Evolutionary conservation across 75 land plant genomes (phyloP), one percentile per base, ranked within the genome.

Genomic region (Adiantum capillusveneris): DNA sequence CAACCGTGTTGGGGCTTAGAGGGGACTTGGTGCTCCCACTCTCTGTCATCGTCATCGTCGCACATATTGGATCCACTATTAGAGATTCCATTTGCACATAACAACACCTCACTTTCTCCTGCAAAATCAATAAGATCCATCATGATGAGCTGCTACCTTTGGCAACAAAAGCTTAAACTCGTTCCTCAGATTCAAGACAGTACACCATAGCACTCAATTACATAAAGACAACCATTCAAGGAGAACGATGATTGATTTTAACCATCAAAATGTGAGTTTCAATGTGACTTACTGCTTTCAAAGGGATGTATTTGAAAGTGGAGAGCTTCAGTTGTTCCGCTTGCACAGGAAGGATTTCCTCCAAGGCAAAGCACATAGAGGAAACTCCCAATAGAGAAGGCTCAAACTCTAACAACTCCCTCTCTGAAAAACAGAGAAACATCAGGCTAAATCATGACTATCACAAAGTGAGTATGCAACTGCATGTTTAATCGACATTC

Each of bases 261-360:
- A 41, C 14, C 43, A 18, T 46, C 22, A 46, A 17, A 6, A 46
- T 46, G 6, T 46, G 5, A 14, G 14, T 41, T 9, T 46, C 14
- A 21, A 58, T 3, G 22, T 17, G 2, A 46, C 50, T n/a, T 46
- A 46, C 50, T 14, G 17, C 14, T 2, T 46, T 3, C 22, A 46
- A 46, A 21, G 50, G 50, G 14, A 46, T 21, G 13, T 46, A 6
- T 34, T 46, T 2, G 14, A 46, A 2, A 6, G 14, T 17, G 12
- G 22, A 46, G 22, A 46, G 18, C 65, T 67, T 67, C 21, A 55
- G 50, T 6, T 20, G 22, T 13, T 67, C 44, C 20, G 67, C 54
- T 5, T 60, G 56, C 18, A 63, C 24, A 18, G 56, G 70, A 16
- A 67, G n/a, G 17, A 67, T 17, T 30, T 67, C 70, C 28, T 67